Base-by-base conservation (phyloP, 2,329 filamentous ascomycete species). In the Colletotrichum simmondsii region DNA sequence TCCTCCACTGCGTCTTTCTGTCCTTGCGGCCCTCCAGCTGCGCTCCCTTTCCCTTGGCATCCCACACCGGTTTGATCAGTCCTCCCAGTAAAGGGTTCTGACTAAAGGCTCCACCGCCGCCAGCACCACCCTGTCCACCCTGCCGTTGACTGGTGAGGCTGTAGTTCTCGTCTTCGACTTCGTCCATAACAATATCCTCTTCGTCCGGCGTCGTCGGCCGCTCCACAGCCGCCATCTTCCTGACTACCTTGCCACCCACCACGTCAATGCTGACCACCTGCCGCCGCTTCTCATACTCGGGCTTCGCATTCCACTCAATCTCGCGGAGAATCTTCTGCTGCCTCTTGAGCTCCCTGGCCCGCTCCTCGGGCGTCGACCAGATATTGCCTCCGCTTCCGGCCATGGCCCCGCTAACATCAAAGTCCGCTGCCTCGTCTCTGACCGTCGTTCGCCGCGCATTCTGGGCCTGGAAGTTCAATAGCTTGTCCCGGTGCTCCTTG, bases 201-300 rank as follows among this genome's bases (percentile, higher is more conserved):
- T 83, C 82, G 0, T 85, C 83, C 0, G 91, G 91, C 7, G 86
- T 89, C 4, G 83, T 83, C 4, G 89, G 90, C 59, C 88, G 85
- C 74, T 93, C 91, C 24, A 89, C 81, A 5, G 91, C 88, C 19
- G 89, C 90, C 89, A 94, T 94, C 76, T 90, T 90, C 72, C 89
- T 90, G 5, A 97, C 91, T 3, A 97, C 91, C 77, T 92, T 95
- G 22, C 93, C 92, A 0, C 92, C 92, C 10, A 92, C 91, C 0
- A 98, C 84, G 80, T 98, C 95, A 73, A 98, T 93, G 78, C 93
- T 96, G 76, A 97, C 89, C 1, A 98, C 93, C 73, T 97, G 92
- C 77, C 89, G 91, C 71, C 94, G 89, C 87, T 96, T 97, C 85
- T 98, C 95, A 82, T 95, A 98, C 74, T 97, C 95, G 0, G 95